Conservation (phyloP, 129 eudicot species). For the Flaveria robusta region DNA sequence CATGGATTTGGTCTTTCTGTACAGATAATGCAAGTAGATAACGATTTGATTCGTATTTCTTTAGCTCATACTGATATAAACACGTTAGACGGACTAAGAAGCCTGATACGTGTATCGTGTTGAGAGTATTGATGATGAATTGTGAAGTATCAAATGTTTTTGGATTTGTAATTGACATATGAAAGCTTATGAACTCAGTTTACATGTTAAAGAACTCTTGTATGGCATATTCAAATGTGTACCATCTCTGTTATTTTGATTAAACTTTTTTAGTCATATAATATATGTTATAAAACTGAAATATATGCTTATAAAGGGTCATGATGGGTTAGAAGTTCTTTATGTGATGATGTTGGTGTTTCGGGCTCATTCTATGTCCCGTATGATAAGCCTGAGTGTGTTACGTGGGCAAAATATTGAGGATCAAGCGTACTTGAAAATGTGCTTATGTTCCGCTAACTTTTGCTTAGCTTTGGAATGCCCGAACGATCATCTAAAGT, state of each 20-base stretch:
- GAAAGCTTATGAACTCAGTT: not conserved
- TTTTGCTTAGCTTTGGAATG: too few relatives aligned
- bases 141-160: conserved; percentile 18
- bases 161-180: not conserved
- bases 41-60: conserved; percentile 24
- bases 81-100: conserved; percentile 2
- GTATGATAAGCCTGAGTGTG: too few relatives aligned
- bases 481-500: too few relatives aligned
- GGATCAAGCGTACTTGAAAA: too few relatives aligned
- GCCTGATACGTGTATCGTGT: not conserved
- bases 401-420: too few relatives aligned
- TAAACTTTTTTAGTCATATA: too few relatives aligned
- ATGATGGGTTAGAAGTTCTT: too few relatives aligned
- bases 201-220: not conserved
- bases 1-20: conserved; percentile 21
- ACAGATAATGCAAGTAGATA: conserved; percentile 25
- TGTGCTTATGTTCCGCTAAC: too few relatives aligned
- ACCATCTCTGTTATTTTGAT: not conserved
- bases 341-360: too few relatives aligned
- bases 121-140: not conserved
- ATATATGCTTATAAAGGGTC: too few relatives aligned
- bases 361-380: too few relatives aligned
- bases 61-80: conserved; percentile 24
- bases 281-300: too few relatives aligned
- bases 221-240: not conserved